Evolutionary conservation across 306 rosid species (phyloP), one percentile per base, ranked within the genome.

Genomic region (Rubus parviflorus): DNA sequence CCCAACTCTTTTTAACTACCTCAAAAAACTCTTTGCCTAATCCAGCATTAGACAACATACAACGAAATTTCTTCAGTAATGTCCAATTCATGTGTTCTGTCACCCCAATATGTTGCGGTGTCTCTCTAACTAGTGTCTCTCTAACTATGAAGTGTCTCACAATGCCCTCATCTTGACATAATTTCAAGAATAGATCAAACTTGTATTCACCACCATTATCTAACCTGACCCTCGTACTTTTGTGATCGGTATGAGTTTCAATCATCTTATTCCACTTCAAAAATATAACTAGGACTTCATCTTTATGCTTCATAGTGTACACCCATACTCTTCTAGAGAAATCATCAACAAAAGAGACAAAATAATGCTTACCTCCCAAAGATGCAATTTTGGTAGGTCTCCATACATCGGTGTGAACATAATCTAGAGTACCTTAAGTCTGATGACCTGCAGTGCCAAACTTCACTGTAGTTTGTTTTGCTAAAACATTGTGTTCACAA

Each of bases 291-390:
- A 49, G 15, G 53, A 49, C 53, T 15, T 49, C 58, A 53, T 53
- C 23, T 53, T 53, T 53, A 22, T 22, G 63, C 63, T 22, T 57
- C 35, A 57, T 57, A 30, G 63, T 57, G 37, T 20, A 57, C 63
- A 57, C 63, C 14, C 63, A 57, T n/a, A 57, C 63, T 57, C 63
- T 57, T 57, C 37, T 57, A 57, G 63, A 57, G 63, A 57, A 57
- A 13, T 57, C 20, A 53, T 53, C 60, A 53, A 53, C 60, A 19
- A 19, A 53, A n/a, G 60, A 17, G 23, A 53, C 53, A 49, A 13
- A 49, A 49, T 49, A 49, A 49, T 3, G 53, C 7, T 49, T 49
- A 49, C 19, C 17, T 49, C 58, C 23, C 23, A 53, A 53, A 17
- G 58, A 51, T 51, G n/a, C 56, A 51, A 19, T 51, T 51, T 51